Evolutionary conservation across 495 filamentous ascomycete genomes (phyloP), one percentile per base, ranked within the genome.

Genomic region (Aspergillus sclerotiicarbonarius): DNA sequence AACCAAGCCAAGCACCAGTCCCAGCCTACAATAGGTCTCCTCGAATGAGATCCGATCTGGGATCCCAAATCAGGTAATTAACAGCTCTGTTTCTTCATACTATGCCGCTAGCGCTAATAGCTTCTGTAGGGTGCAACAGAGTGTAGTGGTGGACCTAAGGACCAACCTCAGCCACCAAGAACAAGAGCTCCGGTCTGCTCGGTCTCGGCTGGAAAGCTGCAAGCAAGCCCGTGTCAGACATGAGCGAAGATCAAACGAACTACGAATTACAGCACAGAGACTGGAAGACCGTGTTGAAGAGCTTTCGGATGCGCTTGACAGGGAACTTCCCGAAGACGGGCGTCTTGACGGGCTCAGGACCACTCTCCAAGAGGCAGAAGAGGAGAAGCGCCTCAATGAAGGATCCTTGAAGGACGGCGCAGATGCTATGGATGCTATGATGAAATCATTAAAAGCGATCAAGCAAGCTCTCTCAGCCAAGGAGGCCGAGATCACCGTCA

Each of bases 1-100:
- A 78, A 35, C 80, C 80, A 53, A 79, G 71, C n/a, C 75, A 83
- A 51, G 72, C 71, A 46, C 81, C 84, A 15, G 80, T 90, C 21
- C 33, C 68, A n/a, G 66, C 70, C 33, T 85, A 72, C 55, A 68
- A 52, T 3, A 73, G 80, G 3, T 69, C 62, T n/a, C 75, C 86
- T 21, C 84, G 91, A 8, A 95, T 98, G 86, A 88, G 88, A 70
- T 88, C 90, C 0, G 90, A 96, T 64, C 73, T 84, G 8, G 87
- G 83, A 39, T 81, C 81, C 19, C 89, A 90, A 70, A 80, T 89
- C 39, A 76, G 72, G 72, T 82, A 79, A 43, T 74, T 48, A 44
- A 9, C 8, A 21, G 39, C 21, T 13, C 15, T 16, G 2, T 1
- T 15, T 32, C 3, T 43, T 9, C 7, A 32, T 7, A 25, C 13